A percentile compares a stretch with the other conserved stretches of the same genome.
These are phyloP conservation scores for Eucalyptus erythrocorys DNA, from an alignment of 345 rosid genomes.

Conservation along the genomic window DNA sequence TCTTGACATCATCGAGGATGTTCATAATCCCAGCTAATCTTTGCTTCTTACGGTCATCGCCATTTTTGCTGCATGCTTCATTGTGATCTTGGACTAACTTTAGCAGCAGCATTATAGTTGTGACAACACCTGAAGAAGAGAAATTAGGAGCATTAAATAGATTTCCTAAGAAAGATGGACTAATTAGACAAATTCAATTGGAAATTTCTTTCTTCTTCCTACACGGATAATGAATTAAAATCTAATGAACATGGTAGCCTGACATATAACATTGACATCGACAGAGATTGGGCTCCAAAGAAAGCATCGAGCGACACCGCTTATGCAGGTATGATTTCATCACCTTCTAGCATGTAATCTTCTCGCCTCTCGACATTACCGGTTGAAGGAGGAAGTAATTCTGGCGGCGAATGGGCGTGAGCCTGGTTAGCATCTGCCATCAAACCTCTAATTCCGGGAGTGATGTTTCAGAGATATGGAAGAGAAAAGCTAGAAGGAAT, in stretches of 20 bases:
- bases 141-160: background rate
- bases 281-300: background rate
- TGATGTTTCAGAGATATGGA: background rate
- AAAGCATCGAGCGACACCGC: background rate
- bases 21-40: slow-evolving; percentile 63
- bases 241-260: background rate
- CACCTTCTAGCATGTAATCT: slow-evolving; percentile 41
- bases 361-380: slow-evolving; percentile 5
- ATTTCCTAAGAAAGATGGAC: background rate
- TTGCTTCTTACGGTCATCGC: slow-evolving; percentile 39
- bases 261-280: background rate
- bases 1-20: slow-evolving; percentile 59
- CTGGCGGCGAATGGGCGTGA: slow-evolving; percentile 43
- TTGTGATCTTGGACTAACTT: slow-evolving; percentile 67
- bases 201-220: background rate
- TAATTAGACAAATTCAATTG: background rate
- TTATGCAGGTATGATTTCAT: background rate
- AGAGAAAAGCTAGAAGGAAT: background rate
- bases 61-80: slow-evolving; percentile 28
- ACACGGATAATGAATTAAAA: background rate
- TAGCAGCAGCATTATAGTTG: slow-evolving; percentile 51
- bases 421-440: slow-evolving; percentile 4
- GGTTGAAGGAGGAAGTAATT: slow-evolving; percentile 6
- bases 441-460: background rate
- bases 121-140: slow-evolving; percentile 28